A percentile compares a stretch with the other conserved stretches of the same genome.
Evolutionary conservation across 805 yeast genomes (phyloP).

Genomic region (Pichia kluyveri): DNA sequence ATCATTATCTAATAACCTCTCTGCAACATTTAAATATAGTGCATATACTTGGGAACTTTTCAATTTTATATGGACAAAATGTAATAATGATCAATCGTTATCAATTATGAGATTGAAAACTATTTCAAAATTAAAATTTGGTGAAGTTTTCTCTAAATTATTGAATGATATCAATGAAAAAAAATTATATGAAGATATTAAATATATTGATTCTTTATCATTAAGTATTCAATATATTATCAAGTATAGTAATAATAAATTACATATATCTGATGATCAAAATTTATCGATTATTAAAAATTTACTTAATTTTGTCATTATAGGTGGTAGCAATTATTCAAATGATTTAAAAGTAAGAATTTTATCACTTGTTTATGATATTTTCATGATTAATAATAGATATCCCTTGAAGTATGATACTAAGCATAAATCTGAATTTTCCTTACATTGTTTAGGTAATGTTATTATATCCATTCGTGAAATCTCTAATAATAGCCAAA

Average conservation of each 20-base stretch:
- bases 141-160: conserved; percentile 26
- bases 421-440: conserved; percentile 20
- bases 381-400: conserved; percentile 20
- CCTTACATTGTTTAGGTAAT: conserved; percentile 17
- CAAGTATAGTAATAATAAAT: conserved; percentile 4
- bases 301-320: conserved; percentile 4
- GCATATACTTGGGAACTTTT: conserved; percentile 43
- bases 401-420: conserved; percentile 17
- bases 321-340: background rate
- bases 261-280: conserved; percentile 20
- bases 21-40: conserved; percentile 32
- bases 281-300: conserved; percentile 14
- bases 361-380: conserved; percentile 3
- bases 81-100: conserved; percentile 13
- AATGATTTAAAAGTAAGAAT: conserved; percentile 1
- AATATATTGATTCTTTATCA: conserved; percentile 15
- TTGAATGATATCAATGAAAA: conserved; percentile 14
- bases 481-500: background rate
- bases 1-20: conserved; percentile 33
- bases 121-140: conserved; percentile 34
- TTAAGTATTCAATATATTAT: conserved; percentile 12
- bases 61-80: conserved; percentile 22
- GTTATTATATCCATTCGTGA: conserved; percentile 9
- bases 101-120: conserved; percentile 29
- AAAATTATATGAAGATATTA: conserved; percentile 15